These are phyloP conservation scores for Heterobasidion occidentale DNA, from an alignment of 1,284 basidiomycete genomes.

Conservation along the genomic window DNA sequence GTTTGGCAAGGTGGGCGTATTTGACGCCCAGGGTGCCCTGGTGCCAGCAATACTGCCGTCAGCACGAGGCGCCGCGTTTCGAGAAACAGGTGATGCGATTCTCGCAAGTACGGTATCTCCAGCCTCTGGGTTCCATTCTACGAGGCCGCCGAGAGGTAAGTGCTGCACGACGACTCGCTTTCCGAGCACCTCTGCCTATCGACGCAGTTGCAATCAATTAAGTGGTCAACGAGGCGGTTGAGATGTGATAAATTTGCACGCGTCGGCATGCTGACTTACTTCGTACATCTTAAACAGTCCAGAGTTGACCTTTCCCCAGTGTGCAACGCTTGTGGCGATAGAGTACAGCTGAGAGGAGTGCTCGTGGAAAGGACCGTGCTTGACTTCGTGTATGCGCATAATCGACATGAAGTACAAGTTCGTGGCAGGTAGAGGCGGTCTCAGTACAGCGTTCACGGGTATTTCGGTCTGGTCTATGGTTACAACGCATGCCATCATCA, in stretches of 20 bases:
- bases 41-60: constrained; percentile 2
- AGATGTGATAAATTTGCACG: background rate
- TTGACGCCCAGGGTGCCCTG: constrained; percentile 14
- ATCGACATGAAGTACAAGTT: constrained; percentile 84
- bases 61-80: background rate
- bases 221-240: background rate
- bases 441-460: constrained; percentile 50
- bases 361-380: constrained; percentile 83
- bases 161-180: constrained; percentile 98
- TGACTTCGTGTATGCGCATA: constrained; percentile 73
- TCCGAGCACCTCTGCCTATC: constrained; percentile 82
- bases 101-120: background rate
- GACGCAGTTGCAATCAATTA: background rate
- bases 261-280: constrained; percentile 29
- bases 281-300: constrained; percentile 97
- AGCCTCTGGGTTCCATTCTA: constrained; percentile 47
- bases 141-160: constrained; percentile 76
- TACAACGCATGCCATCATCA: background rate
- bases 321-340: constrained; percentile 78
- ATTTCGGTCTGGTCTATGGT: constrained; percentile 47
- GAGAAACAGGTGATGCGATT: background rate
- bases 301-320: constrained; percentile 84
- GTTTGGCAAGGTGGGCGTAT: background rate
- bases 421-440: constrained; percentile 40
- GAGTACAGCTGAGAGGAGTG: constrained; percentile 89